These are phyloP conservation scores for Stephania yunnanensis DNA, from an alignment of 164 flowering plant species.

Conservation along the genomic window DNA sequence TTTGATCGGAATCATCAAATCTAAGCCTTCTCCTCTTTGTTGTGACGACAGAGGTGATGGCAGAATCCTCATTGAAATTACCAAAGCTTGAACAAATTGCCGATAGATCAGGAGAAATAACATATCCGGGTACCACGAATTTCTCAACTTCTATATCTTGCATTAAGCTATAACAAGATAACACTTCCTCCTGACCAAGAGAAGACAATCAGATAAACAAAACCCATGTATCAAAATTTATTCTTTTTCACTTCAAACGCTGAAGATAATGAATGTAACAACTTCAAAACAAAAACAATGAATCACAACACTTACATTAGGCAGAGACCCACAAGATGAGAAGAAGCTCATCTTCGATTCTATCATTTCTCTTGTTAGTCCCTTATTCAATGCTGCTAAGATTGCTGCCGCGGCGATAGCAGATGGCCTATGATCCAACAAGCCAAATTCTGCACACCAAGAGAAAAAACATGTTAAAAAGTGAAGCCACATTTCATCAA, in stretches of 20 bases:
- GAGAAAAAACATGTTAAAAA: conserved; percentile 3
- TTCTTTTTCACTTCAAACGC: not conserved
- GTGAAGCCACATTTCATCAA: not conserved
- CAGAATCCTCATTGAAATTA: conserved; percentile 18
- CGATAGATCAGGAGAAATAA: conserved; percentile 28
- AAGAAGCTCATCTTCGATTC: conserved; percentile 34
- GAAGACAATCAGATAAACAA: not conserved
- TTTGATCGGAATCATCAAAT: conserved; percentile 20
- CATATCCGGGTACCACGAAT: conserved; percentile 14
- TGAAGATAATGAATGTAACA: not conserved
- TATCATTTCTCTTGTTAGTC: conserved; percentile 37
- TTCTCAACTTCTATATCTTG: conserved; percentile 27
- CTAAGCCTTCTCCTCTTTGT: conserved; percentile 36
- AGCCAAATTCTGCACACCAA: conserved; percentile 34
- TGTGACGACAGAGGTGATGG: conserved; percentile 16
- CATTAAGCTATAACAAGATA: conserved; percentile 39
- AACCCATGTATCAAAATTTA: conserved; percentile 9
- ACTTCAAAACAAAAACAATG: not conserved
- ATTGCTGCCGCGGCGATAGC: conserved; percentile 62
- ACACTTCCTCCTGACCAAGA: conserved; percentile 41
- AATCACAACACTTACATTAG: conserved; percentile 31
- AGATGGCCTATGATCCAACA: conserved; percentile 49
- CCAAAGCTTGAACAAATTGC: conserved; percentile 16
- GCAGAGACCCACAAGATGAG: conserved; percentile 21
- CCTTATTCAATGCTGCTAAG: conserved; percentile 35